Percentiles rank a stretch among this genome's conserved stretches.
Evolutionary conservation across 148 eudicot species (phyloP).

Genomic region (Rhododendron kiyosumense): DNA sequence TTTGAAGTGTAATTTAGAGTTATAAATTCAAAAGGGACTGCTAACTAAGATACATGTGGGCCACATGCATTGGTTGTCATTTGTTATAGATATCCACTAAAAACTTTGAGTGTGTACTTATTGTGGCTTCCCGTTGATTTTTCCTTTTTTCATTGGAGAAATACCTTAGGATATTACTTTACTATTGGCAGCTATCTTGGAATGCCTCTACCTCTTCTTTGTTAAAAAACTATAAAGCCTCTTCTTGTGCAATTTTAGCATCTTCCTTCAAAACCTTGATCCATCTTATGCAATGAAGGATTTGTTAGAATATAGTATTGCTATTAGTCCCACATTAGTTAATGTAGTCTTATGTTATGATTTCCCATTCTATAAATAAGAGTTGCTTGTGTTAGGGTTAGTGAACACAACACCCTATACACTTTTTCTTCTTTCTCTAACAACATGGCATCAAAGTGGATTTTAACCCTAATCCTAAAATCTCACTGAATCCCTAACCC

Average conservation of each 20-base stretch:
- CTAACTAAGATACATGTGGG: not conserved
- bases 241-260: not conserved
- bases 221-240: no score
- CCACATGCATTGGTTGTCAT: not conserved
- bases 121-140: not conserved
- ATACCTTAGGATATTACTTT: not conserved
- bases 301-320: no score
- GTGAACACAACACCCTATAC: no score
- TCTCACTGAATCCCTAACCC: no score
- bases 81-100: not conserved
- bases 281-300: not conserved
- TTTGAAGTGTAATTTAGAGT: not conserved
- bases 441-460: no score
- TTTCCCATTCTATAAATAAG: no score
- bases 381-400: no score
- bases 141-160: not conserved
- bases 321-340: no score
- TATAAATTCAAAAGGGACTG: not conserved
- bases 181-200: not conserved
- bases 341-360: no score
- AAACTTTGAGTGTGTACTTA: not conserved
- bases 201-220: not conserved
- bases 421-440: no score
- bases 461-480: no score
- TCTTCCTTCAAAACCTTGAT: not conserved